Evolutionary conservation across 2,329 filamentous ascomycete genomes (phyloP).

Genomic region (Berkeleyomyces rouxiae): DNA sequence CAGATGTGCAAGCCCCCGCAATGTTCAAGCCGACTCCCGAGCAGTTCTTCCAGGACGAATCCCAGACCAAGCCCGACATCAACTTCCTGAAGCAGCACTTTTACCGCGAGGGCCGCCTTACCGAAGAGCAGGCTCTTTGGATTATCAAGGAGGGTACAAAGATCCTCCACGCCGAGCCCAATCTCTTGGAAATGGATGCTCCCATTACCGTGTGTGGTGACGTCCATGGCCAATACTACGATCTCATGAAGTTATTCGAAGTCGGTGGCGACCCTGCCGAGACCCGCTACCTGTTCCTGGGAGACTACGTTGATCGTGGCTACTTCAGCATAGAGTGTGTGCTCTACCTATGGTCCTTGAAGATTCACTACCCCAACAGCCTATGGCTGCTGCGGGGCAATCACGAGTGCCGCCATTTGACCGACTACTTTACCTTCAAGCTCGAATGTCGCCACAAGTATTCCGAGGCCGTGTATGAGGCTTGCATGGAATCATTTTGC

Average conservation of each 20-base stretch:
- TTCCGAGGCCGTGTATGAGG: slow-evolving; percentile 87
- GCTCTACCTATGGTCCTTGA: slow-evolving; percentile 90
- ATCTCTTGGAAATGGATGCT: slow-evolving; percentile 96
- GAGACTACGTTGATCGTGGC: slow-evolving; percentile 93
- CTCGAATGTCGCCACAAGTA: slow-evolving; percentile 99
- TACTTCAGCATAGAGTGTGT: slow-evolving; percentile 99
- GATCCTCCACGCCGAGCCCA: slow-evolving; percentile 76
- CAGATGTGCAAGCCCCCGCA: slow-evolving; percentile 95
- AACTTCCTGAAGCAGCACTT: slow-evolving; percentile 96
- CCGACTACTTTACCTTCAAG: slow-evolving; percentile 99
- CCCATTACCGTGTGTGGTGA: slow-evolving; percentile 98
- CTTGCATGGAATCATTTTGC: slow-evolving; percentile 98
- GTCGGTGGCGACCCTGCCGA: slow-evolving; percentile 93
- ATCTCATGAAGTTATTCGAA: slow-evolving; percentile 98
- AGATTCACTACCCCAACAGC: slow-evolving; percentile 97
- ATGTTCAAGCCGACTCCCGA: slow-evolving; percentile 85
- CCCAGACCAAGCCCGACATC: slow-evolving; percentile 78
- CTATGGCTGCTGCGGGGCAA: slow-evolving; percentile 95
- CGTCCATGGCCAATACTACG: slow-evolving; percentile 97
- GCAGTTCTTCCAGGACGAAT: slow-evolving; percentile 79
- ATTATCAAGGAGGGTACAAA: slow-evolving; percentile 82
- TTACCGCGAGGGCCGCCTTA: slow-evolving; percentile 90
- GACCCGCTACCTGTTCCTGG: slow-evolving; percentile 90
- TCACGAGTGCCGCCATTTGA: slow-evolving; percentile 96
- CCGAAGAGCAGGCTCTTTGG: slow-evolving; percentile 92